phyloP scores from a whole-genome alignment of 345 rosid species.

The Citrus maxima region DNA sequence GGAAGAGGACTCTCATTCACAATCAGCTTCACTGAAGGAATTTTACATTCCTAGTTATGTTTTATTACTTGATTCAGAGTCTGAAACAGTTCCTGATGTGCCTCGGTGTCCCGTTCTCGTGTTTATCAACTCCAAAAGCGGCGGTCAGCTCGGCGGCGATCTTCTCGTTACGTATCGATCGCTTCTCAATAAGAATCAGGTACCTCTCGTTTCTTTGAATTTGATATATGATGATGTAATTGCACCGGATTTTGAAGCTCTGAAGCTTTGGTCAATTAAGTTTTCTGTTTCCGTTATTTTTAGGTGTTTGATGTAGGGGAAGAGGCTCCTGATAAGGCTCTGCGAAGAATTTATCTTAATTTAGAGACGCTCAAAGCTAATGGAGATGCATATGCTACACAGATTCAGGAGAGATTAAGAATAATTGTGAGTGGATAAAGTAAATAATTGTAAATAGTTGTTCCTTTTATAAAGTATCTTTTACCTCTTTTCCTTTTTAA shows the following conservation, averaged over 20 bases:
- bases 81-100: conserved; percentile 5
- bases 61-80: conserved; percentile 39
- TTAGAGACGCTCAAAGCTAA: conserved; percentile 53
- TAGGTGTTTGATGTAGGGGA: conserved; percentile 79
- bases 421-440: conserved; percentile 58
- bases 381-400: conserved; percentile 38
- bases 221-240: not conserved
- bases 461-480: not conserved
- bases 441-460: not conserved
- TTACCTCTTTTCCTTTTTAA: not conserved
- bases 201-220: conserved; percentile 7
- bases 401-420: conserved; percentile 50
- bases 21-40: conserved; percentile 30
- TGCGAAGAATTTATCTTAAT: conserved; percentile 54
- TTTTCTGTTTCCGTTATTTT: not conserved
- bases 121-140: conserved; percentile 84
- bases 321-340: conserved; percentile 61
- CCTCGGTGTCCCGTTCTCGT: conserved; percentile 67
- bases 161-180: conserved; percentile 61
- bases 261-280: not conserved
- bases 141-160: conserved; percentile 83
- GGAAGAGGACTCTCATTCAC: conserved; percentile 24
- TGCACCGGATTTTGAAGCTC: not conserved
- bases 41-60: conserved; percentile 60
- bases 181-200: conserved; percentile 65